Conservation (phyloP, 805 yeast genomes). For the Barnettozyma vustinii region DNA sequence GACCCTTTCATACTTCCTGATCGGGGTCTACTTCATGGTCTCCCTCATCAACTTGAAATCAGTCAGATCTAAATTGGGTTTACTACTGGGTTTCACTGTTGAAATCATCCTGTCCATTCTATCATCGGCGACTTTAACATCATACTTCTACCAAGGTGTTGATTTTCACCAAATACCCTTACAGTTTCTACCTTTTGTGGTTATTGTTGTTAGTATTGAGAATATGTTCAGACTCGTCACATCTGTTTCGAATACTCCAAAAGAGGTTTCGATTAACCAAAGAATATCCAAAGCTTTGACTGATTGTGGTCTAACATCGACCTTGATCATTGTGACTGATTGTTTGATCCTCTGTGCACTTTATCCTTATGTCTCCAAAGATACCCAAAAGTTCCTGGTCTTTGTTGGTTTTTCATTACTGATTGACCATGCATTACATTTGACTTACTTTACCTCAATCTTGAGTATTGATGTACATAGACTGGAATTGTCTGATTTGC, state of each 20-base stretch:
- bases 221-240: constrained; percentile 42
- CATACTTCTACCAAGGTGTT: constrained; percentile 30
- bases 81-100: constrained; percentile 38
- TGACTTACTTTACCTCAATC: constrained; percentile 60
- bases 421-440: constrained; percentile 55
- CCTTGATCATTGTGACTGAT: constrained; percentile 30
- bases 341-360: constrained; percentile 23
- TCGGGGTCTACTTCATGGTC: constrained; percentile 30
- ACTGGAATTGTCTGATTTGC: constrained; percentile 52
- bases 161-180: constrained; percentile 35
- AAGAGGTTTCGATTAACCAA: constrained; percentile 35
- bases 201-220: constrained; percentile 39
- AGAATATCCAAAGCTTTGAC: constrained; percentile 34
- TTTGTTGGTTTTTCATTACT: constrained; percentile 45
- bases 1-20: constrained; percentile 23
- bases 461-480: constrained; percentile 63
- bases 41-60: constrained; percentile 36
- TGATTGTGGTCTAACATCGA: constrained; percentile 33
- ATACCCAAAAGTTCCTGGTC: constrained; percentile 36
- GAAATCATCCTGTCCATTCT: constrained; percentile 35
- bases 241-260: constrained; percentile 35
- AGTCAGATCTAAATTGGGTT: constrained; percentile 42
- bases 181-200: constrained; percentile 36
- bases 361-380: constrained; percentile 27
- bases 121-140: constrained; percentile 39